Evolutionary conservation across 768 basidiomycete genomes (phyloP).

Genomic region (Trametes gibbosa): DNA sequence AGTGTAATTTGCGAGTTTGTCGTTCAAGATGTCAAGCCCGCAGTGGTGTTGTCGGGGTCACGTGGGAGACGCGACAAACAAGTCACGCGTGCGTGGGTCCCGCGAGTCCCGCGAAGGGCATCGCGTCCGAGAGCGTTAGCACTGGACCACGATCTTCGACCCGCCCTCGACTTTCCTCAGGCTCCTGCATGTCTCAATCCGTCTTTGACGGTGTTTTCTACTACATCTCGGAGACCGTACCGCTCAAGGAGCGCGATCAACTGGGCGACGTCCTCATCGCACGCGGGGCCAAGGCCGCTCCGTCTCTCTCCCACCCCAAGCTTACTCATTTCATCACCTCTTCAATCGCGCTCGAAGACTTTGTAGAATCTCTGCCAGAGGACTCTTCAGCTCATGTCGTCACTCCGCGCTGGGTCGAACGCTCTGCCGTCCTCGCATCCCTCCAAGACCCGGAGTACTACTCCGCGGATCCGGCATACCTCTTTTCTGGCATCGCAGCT

Average conservation of each 20-base stretch:
- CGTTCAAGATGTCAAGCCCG: no score
- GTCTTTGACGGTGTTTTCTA: constrained; percentile 45
- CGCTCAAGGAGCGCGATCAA: constrained; percentile 39
- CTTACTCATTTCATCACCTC: constrained; percentile 58
- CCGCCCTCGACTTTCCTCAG: not conserved
- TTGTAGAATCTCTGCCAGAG: constrained; percentile 39
- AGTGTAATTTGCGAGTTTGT: no score
- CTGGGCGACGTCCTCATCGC: constrained; percentile 46
- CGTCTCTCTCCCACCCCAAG: constrained; percentile 32
- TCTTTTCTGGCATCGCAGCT: constrained; percentile 82
- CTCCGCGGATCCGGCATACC: constrained; percentile 72
- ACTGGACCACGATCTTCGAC: not conserved
- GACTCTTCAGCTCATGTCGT: constrained; percentile 32
- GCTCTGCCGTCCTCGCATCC: constrained; percentile 56
- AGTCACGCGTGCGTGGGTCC: not conserved
- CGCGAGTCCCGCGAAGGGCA: not conserved
- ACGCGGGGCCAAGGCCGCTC: constrained; percentile 46
- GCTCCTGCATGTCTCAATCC: constrained; percentile 3
- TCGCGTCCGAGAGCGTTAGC: not conserved
- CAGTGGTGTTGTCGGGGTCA: not conserved
- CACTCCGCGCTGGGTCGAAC: constrained; percentile 68
- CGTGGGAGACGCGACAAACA: not conserved
- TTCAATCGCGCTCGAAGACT: constrained; percentile 54
- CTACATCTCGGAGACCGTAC: constrained; percentile 49
- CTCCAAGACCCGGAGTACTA: constrained; percentile 60